Conservation (phyloP, 345 rosid genomes). For the Eucalyptus sp. region DNA sequence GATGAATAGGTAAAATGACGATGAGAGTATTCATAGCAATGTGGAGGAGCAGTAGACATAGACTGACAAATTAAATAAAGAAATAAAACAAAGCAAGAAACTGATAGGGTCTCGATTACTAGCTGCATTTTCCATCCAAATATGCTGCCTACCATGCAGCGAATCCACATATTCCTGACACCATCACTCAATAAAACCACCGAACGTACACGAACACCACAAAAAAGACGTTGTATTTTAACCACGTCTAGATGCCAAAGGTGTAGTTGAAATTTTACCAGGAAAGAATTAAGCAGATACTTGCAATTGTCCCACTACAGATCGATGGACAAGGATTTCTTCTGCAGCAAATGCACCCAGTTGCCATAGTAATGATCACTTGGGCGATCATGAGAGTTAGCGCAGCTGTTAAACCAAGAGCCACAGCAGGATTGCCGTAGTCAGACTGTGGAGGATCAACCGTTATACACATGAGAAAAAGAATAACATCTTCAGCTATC, state of each 20-base stretch:
- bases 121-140: not conserved
- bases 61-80: no score
- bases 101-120: not conserved
- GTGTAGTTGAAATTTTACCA: not conserved
- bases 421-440: slow-evolving; percentile 59
- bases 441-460: slow-evolving; percentile 24
- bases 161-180: not conserved
- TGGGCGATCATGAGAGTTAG: slow-evolving; percentile 54
- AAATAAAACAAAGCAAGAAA: no score
- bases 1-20: not conserved
- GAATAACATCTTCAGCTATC: not conserved
- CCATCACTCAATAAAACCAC: not conserved
- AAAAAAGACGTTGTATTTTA: not conserved
- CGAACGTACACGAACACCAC: not conserved
- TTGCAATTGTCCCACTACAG: no score
- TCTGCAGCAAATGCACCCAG: slow-evolving; percentile 27
- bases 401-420: slow-evolving; percentile 62
- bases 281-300: no score
- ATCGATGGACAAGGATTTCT: no score
- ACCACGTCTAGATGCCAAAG: not conserved
- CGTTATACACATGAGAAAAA: not conserved
- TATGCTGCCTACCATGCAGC: not conserved
- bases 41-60: no score
- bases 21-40: not conserved
- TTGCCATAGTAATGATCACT: slow-evolving; percentile 35